Evolutionary conservation across 805 yeast genomes (phyloP).

Genomic region (Tetrapisispora taiwanensis): DNA sequence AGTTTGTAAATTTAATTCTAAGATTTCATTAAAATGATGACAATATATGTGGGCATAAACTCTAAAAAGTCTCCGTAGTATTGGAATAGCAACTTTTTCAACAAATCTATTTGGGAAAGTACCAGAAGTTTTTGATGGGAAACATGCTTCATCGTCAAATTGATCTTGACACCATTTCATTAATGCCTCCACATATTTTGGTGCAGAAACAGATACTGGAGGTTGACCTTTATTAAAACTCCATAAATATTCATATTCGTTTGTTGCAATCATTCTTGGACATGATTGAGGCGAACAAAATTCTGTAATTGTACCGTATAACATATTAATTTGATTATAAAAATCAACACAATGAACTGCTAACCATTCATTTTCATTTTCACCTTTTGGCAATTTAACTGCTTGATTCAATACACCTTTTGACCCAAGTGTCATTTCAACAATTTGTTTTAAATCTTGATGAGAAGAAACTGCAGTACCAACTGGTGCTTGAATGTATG

Average conservation of each 20-base stretch:
- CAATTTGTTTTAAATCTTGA: slow-evolving; percentile 72
- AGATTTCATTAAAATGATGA: slow-evolving; percentile 92
- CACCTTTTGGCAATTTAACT: slow-evolving; percentile 87
- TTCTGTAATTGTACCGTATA: slow-evolving; percentile 90
- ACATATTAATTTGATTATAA: slow-evolving; percentile 91
- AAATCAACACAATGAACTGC: slow-evolving; percentile 98
- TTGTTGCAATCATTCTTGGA: slow-evolving; percentile 96
- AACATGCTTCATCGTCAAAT: slow-evolving; percentile 79
- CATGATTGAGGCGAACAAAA: slow-evolving; percentile 93
- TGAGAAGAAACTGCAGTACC: slow-evolving; percentile 43
- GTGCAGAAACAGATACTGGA: slow-evolving; percentile 86
- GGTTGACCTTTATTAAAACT: slow-evolving; percentile 62
- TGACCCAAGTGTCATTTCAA: slow-evolving; percentile 91
- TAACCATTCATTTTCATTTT: slow-evolving; percentile 85
- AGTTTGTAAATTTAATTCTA: slow-evolving; percentile 84
- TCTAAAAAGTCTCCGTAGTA: slow-evolving; percentile 82
- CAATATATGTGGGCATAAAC: slow-evolving; percentile 96
- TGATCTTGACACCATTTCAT: slow-evolving; percentile 94
- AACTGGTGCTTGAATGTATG: slow-evolving; percentile 21
- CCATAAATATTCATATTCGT: slow-evolving; percentile 95
- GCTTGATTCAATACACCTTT: slow-evolving; percentile 87
- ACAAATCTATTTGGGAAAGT: slow-evolving; percentile 83
- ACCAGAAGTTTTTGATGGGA: slow-evolving; percentile 86
- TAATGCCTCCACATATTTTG: slow-evolving; percentile 84
- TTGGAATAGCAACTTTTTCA: slow-evolving; percentile 60